Base-by-base conservation (phyloP, 169 alveolate genomes). In the Plasmodium knowlesi region DNA sequence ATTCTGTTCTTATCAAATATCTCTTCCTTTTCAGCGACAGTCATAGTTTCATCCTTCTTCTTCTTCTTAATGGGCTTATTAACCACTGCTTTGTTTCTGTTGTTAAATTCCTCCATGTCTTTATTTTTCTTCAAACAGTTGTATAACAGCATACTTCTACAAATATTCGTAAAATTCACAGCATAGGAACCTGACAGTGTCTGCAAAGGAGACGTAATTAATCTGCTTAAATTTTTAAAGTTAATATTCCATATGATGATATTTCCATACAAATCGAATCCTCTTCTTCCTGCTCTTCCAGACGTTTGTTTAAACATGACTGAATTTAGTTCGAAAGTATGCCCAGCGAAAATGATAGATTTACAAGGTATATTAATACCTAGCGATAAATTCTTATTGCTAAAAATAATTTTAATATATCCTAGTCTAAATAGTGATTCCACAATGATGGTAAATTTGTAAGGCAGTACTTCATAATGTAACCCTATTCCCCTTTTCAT, bases 221-320 rank as follows among this genome's bases (percentile, higher is more conserved):
- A 92, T 73, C 97, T 89, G 79, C 94, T 96, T 19, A 97, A 94
- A 81, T 97, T 96, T 78, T 96, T 97, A 82, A 95, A 96, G 34
- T 98, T 98, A 53, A 97, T 93, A 50, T 96, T 98, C 98, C 98
- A 97, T 95, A 98, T 98, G 30, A 98, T 89, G 46, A 98, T 98
- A 80, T 97, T 96, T 6, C 99, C 99, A 83, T 96, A 96, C 53
- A 97, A 92, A 94, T 98, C 99, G 93, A 96, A 98, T 28, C 99
- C 99, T 76, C 99, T 97, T 70, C 99, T 91, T 6, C 99, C 99
- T 1, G 98, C 98, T 25, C 99, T 98, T 30, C 99, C 99, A 22
- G 98, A 96, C 95, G 98, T 97, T 92, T 98, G 99, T 82, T 98
- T 96, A 96, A 94, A 98, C 98, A 98, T 96, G 71, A 98, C 93